Evolutionary conservation across 768 basidiomycete genomes (phyloP).

Genomic region (Xerocomellus dryophilus): DNA sequence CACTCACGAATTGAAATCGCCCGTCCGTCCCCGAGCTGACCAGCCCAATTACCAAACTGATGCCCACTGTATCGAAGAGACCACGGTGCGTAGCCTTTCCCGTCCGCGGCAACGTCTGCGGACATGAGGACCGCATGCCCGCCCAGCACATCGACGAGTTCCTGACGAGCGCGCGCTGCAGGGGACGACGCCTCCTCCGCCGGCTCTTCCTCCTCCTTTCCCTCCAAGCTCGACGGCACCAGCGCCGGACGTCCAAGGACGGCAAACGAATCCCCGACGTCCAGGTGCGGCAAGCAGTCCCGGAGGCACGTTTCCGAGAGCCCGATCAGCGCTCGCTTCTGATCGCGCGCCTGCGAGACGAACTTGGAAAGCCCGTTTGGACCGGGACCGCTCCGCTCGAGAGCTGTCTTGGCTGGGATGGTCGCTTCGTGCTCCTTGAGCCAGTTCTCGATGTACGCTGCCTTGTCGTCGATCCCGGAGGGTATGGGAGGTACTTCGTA

Average conservation of each 20-base stretch:
- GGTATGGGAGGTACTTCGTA: conserved; percentile 62
- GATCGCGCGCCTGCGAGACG: conserved; percentile 47
- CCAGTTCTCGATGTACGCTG: conserved; percentile 73
- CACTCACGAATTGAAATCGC: conserved; percentile 79
- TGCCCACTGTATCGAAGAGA: conserved; percentile 88
- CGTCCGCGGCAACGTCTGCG: conserved; percentile 26
- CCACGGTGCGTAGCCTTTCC: conserved; percentile 58
- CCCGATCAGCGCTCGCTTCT: conserved; percentile 61
- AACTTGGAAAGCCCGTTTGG: conserved; percentile 43
- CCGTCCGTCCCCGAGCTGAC: conserved; percentile 93
- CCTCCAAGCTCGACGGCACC: conserved; percentile 24
- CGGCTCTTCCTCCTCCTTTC: conserved; percentile 34
- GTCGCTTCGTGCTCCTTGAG: conserved; percentile 62
- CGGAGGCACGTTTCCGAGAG: conserved; percentile 63
- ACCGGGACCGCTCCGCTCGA: neutral
- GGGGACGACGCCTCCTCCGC: conserved; percentile 17
- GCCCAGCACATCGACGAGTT: conserved; percentile 77
- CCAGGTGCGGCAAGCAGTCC: conserved; percentile 81
- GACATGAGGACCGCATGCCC: conserved; percentile 70
- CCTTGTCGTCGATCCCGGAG: conserved; percentile 50
- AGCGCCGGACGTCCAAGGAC: conserved; percentile 62
- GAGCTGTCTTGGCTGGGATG: conserved; percentile 20
- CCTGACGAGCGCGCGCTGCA: conserved; percentile 52
- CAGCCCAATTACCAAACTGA: conserved; percentile 87
- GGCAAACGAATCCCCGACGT: conserved; percentile 80